Conservation (phyloP, 306 rosid species). For the Ceratonia siliqua region DNA sequence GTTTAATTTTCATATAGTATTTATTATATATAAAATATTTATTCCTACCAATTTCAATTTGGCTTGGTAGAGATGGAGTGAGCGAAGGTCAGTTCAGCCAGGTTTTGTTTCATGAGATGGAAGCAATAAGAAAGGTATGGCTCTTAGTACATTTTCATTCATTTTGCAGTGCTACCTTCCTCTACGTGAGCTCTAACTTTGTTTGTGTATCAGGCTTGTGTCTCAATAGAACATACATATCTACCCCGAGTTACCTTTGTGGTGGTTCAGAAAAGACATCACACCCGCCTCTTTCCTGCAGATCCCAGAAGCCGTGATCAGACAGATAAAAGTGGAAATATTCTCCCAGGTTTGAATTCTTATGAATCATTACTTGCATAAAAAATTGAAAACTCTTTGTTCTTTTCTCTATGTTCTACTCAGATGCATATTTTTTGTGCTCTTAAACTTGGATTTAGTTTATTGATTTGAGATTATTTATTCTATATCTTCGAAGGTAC, state of each 20-base stretch:
- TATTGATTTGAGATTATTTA: background rate
- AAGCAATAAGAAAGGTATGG: conserved; percentile 73
- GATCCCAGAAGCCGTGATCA: conserved; percentile 21
- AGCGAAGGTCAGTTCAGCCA: conserved; percentile 83
- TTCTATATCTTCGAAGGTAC: conserved; percentile 49
- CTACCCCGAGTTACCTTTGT: conserved; percentile 54
- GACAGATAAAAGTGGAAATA: conserved; percentile 63
- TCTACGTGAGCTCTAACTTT: background rate
- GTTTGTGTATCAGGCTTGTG: conserved; percentile 51
- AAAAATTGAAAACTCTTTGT: background rate
- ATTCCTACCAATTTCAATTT: background rate
- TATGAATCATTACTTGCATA: background rate
- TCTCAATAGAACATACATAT: conserved; percentile 46
- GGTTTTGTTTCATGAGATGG: conserved; percentile 75
- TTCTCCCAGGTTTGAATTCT: conserved; percentile 72
- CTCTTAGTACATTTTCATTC: background rate
- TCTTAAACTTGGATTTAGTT: background rate
- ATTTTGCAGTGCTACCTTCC: background rate
- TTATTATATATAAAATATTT: background rate
- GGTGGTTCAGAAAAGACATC: conserved; percentile 68
- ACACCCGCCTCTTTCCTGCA: conserved; percentile 57
- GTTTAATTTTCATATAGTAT: background rate
- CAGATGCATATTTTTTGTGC: background rate
- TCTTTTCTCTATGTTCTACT: background rate
- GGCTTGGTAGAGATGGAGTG: conserved; percentile 67